A percentile compares a stretch with the other conserved stretches of the same genome.
These are phyloP conservation scores for Craterostigma plantagineum DNA, from an alignment of 257 asterid species.

Conservation along the genomic window DNA sequence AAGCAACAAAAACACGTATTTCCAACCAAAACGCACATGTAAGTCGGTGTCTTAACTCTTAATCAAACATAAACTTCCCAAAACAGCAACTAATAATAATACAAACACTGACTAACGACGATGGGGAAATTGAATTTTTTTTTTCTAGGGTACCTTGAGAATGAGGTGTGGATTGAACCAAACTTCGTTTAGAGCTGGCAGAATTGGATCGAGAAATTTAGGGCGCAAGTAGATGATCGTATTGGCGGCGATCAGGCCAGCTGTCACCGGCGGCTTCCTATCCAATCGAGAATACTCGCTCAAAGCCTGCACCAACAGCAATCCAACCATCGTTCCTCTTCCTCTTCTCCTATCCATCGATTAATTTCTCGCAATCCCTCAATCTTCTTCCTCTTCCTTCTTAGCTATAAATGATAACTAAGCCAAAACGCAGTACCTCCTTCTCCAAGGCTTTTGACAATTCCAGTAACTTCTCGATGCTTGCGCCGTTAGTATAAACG, in stretches of 20 bases:
- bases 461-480: neutral
- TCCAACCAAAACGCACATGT: too few species aligned
- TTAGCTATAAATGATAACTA: too few species aligned
- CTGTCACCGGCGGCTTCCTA: slow-evolving; percentile 79
- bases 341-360: slow-evolving; percentile 36
- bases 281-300: slow-evolving; percentile 47
- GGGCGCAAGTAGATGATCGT: slow-evolving; percentile 64
- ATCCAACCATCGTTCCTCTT: slow-evolving; percentile 50
- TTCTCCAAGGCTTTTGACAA: neutral
- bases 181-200: slow-evolving; percentile 55
- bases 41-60: too few species aligned
- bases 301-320: slow-evolving; percentile 52
- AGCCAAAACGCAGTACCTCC: neutral
- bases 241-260: slow-evolving; percentile 63
- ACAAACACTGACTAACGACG: neutral
- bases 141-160: slow-evolving; percentile 40
- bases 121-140: neutral
- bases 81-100: neutral
- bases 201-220: slow-evolving; percentile 19
- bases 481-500: too few species aligned
- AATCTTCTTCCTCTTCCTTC: too few species aligned
- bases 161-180: slow-evolving; percentile 82
- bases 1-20: too few species aligned
- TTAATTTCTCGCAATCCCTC: too few species aligned
- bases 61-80: neutral